phyloP scores from a whole-genome alignment of 2,329 filamentous ascomycete genomes.

The Aspergillus flavus region DNA sequence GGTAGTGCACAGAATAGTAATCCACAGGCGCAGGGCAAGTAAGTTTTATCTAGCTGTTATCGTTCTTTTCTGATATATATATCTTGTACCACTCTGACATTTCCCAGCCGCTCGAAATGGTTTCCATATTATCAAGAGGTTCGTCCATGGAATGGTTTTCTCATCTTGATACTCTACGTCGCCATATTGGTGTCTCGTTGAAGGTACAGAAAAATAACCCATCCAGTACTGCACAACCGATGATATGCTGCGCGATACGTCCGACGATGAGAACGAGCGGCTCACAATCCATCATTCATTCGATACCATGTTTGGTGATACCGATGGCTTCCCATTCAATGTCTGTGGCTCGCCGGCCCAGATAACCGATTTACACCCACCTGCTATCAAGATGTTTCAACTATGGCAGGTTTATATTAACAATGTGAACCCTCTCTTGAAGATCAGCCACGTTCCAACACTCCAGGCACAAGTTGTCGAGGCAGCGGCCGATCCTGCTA shows the following conservation, averaged over 20 bases:
- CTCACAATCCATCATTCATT: background rate
- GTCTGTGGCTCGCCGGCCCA: constrained; percentile 44
- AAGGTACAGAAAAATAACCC: background rate
- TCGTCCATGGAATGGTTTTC: background rate
- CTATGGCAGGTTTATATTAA: constrained; percentile 25
- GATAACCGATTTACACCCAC: constrained; percentile 18
- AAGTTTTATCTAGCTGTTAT: background rate
- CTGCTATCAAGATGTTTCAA: constrained; percentile 20
- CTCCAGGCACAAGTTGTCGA: constrained; percentile 64
- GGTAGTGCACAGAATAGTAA: background rate
- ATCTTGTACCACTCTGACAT: background rate
- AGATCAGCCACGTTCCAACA: constrained; percentile 66
- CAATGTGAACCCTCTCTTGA: constrained; percentile 55
- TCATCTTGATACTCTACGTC: background rate
- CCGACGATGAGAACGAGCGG: background rate
- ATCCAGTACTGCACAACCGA: background rate
- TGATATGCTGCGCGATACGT: background rate
- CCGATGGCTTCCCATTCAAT: constrained; percentile 63
- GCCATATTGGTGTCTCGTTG: background rate
- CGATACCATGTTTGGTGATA: constrained; percentile 33
- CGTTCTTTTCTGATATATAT: background rate
- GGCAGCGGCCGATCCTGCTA: constrained; percentile 57
- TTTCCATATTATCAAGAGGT: background rate
- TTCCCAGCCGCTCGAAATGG: background rate
- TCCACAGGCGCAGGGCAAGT: background rate